phyloP scores from a whole-genome alignment of 495 filamentous ascomycete species.

The Tuber umbilicatum region DNA sequence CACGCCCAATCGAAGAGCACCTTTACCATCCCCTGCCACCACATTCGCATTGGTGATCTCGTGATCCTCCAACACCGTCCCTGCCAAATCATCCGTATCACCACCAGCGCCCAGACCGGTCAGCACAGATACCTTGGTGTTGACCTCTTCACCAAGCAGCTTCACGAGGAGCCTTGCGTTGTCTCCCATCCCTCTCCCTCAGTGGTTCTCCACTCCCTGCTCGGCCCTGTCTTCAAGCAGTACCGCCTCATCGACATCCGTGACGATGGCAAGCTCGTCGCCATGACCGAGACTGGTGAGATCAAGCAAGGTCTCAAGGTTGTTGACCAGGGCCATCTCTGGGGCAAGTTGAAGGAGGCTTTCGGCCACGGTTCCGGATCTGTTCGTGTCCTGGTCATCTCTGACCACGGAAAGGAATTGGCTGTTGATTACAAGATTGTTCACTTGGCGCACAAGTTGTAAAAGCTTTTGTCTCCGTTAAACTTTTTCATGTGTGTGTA shows the following conservation, averaged over 20 bases:
- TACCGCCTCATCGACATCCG: constrained; percentile 98
- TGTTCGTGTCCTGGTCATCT: constrained; percentile 91
- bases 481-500: constrained; percentile 38
- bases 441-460: constrained; percentile 51
- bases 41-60: constrained; percentile 97
- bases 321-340: constrained; percentile 85
- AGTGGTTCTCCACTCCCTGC: constrained; percentile 98
- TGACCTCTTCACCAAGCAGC: constrained; percentile 98
- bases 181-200: constrained; percentile 93
- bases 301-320: constrained; percentile 95
- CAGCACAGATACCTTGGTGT: constrained; percentile 99
- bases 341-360: constrained; percentile 69
- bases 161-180: constrained; percentile 98
- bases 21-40: constrained; percentile 97
- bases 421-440: constrained; percentile 99
- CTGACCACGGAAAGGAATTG: constrained; percentile 86
- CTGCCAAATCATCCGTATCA: constrained; percentile 99
- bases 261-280: constrained; percentile 70
- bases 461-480: constrained; percentile 24
- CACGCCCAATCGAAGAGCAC: constrained; percentile 59
- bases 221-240: constrained; percentile 99
- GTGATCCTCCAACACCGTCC: constrained; percentile 98
- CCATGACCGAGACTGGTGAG: constrained; percentile 84
- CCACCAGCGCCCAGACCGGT: constrained; percentile 92
- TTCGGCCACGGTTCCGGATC: constrained; percentile 89